Conservation (phyloP, 2,329 filamentous ascomycete species). For the Thielaviopsis populi region DNA sequence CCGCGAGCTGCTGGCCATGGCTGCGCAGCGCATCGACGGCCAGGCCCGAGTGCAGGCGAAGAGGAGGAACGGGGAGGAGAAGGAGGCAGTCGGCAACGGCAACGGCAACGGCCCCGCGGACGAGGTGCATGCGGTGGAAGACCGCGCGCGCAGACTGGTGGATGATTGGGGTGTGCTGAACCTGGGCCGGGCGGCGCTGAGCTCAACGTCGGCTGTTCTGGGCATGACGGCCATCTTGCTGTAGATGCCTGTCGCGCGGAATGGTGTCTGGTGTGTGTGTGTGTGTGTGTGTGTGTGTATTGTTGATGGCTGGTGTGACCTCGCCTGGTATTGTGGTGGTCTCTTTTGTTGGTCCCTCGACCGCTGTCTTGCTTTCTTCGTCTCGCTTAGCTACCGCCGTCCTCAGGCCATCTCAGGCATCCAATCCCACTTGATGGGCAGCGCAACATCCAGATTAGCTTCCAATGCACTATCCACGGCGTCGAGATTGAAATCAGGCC, state of each 20-base stretch:
- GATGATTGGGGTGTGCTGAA: slow-evolving; percentile 14
- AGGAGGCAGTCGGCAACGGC: no score
- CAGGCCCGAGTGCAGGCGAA: neutral
- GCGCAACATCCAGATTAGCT: slow-evolving; percentile 38
- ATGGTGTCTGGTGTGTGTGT: no score
- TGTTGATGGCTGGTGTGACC: neutral
- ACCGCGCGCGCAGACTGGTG: slow-evolving; percentile 7
- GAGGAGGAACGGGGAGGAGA: neutral
- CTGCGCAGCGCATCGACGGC: slow-evolving; percentile 2
- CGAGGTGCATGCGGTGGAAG: neutral
- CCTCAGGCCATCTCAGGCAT: slow-evolving; percentile 24
- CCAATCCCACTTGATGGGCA: slow-evolving; percentile 39
- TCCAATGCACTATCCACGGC: slow-evolving; percentile 40
- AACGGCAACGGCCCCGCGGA: no score
- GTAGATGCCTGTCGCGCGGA: neutral
- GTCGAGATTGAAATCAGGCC: slow-evolving; percentile 38
- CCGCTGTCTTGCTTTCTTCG: neutral
- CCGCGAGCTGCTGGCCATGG: slow-evolving; percentile 7
- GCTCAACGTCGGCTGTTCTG: neutral
- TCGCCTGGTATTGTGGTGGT: neutral
- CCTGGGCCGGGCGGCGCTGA: slow-evolving; percentile 11
- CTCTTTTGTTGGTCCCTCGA: neutral
- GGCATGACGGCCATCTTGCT: slow-evolving; percentile 9
- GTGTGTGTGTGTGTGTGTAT: no score
- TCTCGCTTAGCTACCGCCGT: slow-evolving; percentile 4